phyloP scores from a whole-genome alignment of 106 monocot species.

The Chionographis japonica region DNA sequence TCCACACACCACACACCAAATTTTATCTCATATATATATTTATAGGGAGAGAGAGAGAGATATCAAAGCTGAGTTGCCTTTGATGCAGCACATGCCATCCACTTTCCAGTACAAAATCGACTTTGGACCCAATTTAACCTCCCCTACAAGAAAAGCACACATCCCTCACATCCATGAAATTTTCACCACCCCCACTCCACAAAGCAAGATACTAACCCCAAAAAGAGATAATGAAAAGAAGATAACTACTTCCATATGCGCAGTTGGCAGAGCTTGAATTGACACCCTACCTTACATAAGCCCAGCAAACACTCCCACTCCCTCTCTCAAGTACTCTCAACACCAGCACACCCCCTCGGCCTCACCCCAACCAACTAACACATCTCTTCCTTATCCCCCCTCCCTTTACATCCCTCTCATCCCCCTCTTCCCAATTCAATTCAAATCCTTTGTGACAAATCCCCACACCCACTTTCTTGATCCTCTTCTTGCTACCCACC shows the following conservation, averaged over 20 bases:
- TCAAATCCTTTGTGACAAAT: not conserved
- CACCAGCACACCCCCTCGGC: too few species aligned
- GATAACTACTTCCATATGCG: conserved; percentile 6
- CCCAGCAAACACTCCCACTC: not conserved
- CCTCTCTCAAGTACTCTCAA: not conserved
- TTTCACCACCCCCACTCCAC: not conserved
- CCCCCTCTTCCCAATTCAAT: not conserved
- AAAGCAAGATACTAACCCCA: not conserved
- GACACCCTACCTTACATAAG: too few species aligned
- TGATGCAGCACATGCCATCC: conserved; percentile 51
- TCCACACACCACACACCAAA: too few species aligned
- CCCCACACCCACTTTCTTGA: not conserved
- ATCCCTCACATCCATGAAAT: conserved; percentile 1
- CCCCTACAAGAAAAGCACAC: conserved; percentile 52
- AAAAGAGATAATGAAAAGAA: not conserved
- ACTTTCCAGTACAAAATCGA: conserved; percentile 43
- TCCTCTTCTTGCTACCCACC: not conserved
- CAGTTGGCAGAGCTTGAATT: too few species aligned
- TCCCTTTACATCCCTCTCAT: not conserved
- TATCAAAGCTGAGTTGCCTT: conserved; percentile 27
- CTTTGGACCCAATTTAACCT: conserved; percentile 52
- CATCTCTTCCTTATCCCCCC: not conserved
- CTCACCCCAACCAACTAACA: not conserved
- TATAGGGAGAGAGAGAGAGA: not conserved
- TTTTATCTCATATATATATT: too few species aligned